Base-by-base conservation (phyloP, 2,329 filamentous ascomycete species). In the Drechslera avenae region DNA sequence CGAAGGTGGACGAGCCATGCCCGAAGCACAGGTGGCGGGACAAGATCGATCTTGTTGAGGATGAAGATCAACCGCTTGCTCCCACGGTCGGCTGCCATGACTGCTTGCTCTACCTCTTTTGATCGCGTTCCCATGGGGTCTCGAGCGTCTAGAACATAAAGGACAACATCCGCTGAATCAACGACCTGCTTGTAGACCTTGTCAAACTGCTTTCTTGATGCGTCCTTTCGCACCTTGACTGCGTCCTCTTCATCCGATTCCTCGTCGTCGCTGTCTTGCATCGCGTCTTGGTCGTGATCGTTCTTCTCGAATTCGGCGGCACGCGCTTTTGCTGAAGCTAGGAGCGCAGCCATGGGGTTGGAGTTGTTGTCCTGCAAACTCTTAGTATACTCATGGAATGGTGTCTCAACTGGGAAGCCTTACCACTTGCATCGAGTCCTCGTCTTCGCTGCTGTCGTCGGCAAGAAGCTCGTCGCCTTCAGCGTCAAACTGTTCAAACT, bases 101-200 rank as follows among this genome's bases (percentile, higher is more conserved):
- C 86, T 76, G 89, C 87, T 55, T 90, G 87, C 80, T 97, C 92
- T 36, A 97, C 88, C 60, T 96, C 91, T 70, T 88, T 89, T 31
- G 92, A 97, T 59, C 92, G 84, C 23, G 92, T 97, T 52, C 91
- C 90, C 72, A 95, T 89, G 1, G 92, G 92, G 67, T 97, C 91
- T 63, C 92, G 86, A 46, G 93, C 92, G 69, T 97, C 92, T 50
- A 97, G 85, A 42, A 97, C 91, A 75, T 97, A 97, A 44, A 97
- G 84, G 30, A 97, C 83, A 21, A 97, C 91, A 71, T 97, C 92
- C 41, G 92, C 89, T 56, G 89, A 84, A 56, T 95, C 90, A 28
- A 96, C 86, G 13, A 97, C 91, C 69, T 90, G 84, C 80, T 96
- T 96, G 82, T 96, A 97, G 64, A 95, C 86, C 80, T 96, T 96